A percentile compares a stretch with the other conserved stretches of the same genome.
Evolutionary conservation across 2,329 filamentous ascomycete genomes (phyloP).

Genomic region (Reticulascus tulasneorum): DNA sequence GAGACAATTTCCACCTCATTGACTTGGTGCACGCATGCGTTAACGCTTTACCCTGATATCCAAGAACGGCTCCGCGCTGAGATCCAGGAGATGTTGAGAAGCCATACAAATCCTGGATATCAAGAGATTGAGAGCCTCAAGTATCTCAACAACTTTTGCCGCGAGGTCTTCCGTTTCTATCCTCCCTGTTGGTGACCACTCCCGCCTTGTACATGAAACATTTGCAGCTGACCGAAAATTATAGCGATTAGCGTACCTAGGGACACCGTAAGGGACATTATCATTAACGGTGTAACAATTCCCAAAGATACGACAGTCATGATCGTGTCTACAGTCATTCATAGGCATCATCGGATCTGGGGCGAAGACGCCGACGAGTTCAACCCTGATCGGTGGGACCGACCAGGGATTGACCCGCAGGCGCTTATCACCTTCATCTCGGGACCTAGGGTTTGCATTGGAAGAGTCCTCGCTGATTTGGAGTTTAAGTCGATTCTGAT

Average conservation of each 20-base stretch:
- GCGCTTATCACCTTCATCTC: conserved; percentile 32
- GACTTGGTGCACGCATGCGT: conserved; percentile 36
- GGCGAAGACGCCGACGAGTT: conserved; percentile 30
- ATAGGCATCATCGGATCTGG: conserved; percentile 32
- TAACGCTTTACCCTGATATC: conserved; percentile 29
- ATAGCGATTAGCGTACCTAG: conserved; percentile 26
- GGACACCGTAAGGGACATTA: conserved; percentile 25
- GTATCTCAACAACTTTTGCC: conserved; percentile 39
- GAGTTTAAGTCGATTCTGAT: conserved; percentile 33
- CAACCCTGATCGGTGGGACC: conserved; percentile 33
- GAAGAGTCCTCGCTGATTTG: conserved; percentile 28
- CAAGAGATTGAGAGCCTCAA: conserved; percentile 29
- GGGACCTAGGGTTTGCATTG: conserved; percentile 34
- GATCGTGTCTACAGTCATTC: conserved; percentile 30
- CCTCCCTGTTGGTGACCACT: too few species aligned
- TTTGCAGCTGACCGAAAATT: too few species aligned
- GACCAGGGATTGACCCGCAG: conserved; percentile 21
- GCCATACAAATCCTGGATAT: conserved; percentile 33
- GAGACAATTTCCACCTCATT: conserved; percentile 39
- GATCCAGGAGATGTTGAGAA: conserved; percentile 32
- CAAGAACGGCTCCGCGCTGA: conserved; percentile 35
- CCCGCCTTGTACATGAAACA: too few species aligned
- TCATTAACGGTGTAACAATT: conserved; percentile 27
- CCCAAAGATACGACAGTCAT: conserved; percentile 31
- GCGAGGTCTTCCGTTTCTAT: conserved; percentile 37